Evolutionary conservation across 805 yeast species (phyloP).

Genomic region (Alloascoidea africana): DNA sequence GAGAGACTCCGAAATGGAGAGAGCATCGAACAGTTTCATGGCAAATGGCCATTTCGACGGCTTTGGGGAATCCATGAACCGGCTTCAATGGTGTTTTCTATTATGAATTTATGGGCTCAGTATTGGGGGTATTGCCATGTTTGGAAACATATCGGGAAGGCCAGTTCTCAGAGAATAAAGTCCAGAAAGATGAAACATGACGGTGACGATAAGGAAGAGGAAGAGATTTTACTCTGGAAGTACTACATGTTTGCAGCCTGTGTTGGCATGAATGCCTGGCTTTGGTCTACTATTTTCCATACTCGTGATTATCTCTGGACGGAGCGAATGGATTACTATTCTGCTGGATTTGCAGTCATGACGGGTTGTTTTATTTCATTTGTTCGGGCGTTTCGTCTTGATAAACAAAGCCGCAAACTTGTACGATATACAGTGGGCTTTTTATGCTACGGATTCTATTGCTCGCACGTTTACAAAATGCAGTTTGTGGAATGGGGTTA

Average conservation of each 20-base stretch:
- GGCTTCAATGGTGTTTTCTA: slow-evolving; percentile 66
- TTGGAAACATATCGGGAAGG: slow-evolving; percentile 4
- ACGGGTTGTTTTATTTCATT: slow-evolving; percentile 61
- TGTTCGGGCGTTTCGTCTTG: slow-evolving; percentile 46
- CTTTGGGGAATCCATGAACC: slow-evolving; percentile 75
- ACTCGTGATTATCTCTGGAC: slow-evolving; percentile 68
- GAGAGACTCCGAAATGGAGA: slow-evolving; percentile 30
- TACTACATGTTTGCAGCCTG: slow-evolving; percentile 34
- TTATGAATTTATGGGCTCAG: slow-evolving; percentile 56
- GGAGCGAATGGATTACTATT: slow-evolving; percentile 79
- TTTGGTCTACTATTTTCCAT: slow-evolving; percentile 75
- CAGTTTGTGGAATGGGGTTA: slow-evolving; percentile 66
- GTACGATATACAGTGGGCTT: slow-evolving; percentile 22
- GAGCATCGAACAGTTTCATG: slow-evolving; percentile 76
- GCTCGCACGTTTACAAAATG: slow-evolving; percentile 51
- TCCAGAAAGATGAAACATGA: slow-evolving; percentile 6
- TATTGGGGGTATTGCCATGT: slow-evolving; percentile 27
- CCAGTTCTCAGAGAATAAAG: slow-evolving; percentile 10
- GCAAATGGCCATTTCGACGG: slow-evolving; percentile 91
- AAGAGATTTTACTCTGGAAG: slow-evolving; percentile 8
- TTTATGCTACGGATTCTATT: slow-evolving; percentile 33
- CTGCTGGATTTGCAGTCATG: slow-evolving; percentile 82
- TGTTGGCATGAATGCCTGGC: slow-evolving; percentile 79
- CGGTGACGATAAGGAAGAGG: slow-evolving; percentile 4
- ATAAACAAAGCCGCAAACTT: slow-evolving; percentile 17